Evolutionary conservation across 2,329 filamentous ascomycete species (phyloP), one percentile per base, ranked within the genome.

Genomic region (Scolecobasidium constrictum): DNA sequence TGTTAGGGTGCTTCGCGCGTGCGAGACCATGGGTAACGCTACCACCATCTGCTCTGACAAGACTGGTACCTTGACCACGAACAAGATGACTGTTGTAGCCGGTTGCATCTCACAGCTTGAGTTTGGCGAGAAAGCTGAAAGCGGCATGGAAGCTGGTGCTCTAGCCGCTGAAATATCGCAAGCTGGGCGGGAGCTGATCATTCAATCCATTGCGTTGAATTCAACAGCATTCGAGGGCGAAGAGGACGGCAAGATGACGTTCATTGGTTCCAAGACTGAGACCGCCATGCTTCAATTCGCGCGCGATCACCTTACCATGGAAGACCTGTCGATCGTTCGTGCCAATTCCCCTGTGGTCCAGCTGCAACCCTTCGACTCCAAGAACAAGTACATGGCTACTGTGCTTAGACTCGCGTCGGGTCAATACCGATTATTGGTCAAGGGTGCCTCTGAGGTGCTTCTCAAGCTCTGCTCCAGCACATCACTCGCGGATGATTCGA

Each of bases 41-140:
- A 81, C 77, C 2, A 82, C 83, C 0, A 81, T 90, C 23, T 90
- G 84, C 60, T 87, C 83, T 4, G 84, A 86, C 59, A 86, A 86
- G 61, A 86, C 81, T 1, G 81, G 81, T 40, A 86, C 81, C 4
- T 63, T 86, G 18, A 86, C 81, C 0, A 78, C 83, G 45, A 84
- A 84, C 55, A 78, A 78, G 58, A 84, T 84, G 80, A 82, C 78
- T 0, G 81, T 86, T 1, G 82, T 86, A 21, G 78, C 82, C 19
- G 82, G 81, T 5, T 78, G 79, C 4, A 61, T 85, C 34, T n/a
- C n/a, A n/a, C n/a, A n/a, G n/a, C n/a, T n/a, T n/a, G n/a, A n/a
- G n/a, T n/a, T n/a, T n/a, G 38, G 38, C 12, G 34, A n/a, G 9
- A 33, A 23, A 11, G n/a, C 18, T 18, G 23, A 41, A 16, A 23